Conservation (phyloP, 768 basidiomycete genomes). For the Pholiota conissans region DNA sequence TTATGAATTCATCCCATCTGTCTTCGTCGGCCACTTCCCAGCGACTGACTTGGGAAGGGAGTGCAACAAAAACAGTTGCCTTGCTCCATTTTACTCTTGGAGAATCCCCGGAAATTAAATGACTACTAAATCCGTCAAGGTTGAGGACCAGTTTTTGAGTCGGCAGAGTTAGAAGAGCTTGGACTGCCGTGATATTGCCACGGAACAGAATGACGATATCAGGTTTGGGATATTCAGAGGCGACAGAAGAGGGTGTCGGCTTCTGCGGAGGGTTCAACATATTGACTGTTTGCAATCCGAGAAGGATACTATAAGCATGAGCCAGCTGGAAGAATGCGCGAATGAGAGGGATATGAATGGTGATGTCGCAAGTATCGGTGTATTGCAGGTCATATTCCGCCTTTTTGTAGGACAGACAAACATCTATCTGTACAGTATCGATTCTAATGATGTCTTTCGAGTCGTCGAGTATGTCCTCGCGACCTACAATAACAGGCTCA, state of each 20-base stretch:
- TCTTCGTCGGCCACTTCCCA: conserved; percentile 34
- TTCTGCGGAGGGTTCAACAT: conserved; percentile 29
- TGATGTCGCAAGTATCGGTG: conserved; percentile 45
- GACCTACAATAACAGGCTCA: conserved; percentile 58
- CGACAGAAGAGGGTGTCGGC: neutral
- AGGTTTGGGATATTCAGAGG: neutral
- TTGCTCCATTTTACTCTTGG: conserved; percentile 39
- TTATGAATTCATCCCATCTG: conserved; percentile 76
- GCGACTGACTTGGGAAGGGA: conserved; percentile 34
- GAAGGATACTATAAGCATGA: conserved; percentile 68
- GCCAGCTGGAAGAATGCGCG: conserved; percentile 57
- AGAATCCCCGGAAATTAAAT: conserved; percentile 23
- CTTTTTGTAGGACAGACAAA: conserved; percentile 27
- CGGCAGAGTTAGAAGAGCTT: conserved; percentile 48
- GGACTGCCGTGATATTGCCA: conserved; percentile 34
- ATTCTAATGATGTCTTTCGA: conserved; percentile 48
- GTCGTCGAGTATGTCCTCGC: conserved; percentile 45
- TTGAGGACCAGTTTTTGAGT: conserved; percentile 47
- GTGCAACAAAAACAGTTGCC: conserved; percentile 58
- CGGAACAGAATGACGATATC: conserved; percentile 15
- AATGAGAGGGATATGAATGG: conserved; percentile 52
- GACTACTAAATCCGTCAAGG: conserved; percentile 36
- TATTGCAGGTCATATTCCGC: conserved; percentile 14
- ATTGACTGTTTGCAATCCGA: conserved; percentile 56
- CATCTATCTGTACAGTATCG: conserved; percentile 25